A percentile compares a stretch with the other conserved stretches of the same genome.
These are phyloP conservation scores for Clavispora vitiphila DNA, from an alignment of 805 yeast species.

Conservation along the genomic window DNA sequence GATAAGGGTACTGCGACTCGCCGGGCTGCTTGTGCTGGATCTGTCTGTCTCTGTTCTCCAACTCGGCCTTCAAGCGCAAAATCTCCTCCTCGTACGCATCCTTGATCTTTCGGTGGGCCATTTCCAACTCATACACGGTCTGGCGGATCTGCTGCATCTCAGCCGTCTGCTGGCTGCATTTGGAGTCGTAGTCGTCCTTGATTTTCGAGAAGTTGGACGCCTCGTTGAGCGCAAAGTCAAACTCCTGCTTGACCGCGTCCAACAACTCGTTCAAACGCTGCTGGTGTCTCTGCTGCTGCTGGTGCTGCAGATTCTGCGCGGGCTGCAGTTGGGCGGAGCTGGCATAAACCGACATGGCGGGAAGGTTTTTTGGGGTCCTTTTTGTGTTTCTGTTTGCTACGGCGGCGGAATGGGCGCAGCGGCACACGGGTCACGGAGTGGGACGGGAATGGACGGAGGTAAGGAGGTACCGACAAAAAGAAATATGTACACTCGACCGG, in stretches of 20 bases:
- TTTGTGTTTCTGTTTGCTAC: background rate
- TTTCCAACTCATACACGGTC: constrained; percentile 88
- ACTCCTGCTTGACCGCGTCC: constrained; percentile 90
- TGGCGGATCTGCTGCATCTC: constrained; percentile 93
- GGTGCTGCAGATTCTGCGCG: constrained; percentile 17
- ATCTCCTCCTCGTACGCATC: constrained; percentile 96
- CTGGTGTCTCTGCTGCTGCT: constrained; percentile 38
- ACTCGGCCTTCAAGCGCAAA: constrained; percentile 73
- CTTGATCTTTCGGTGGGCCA: constrained; percentile 91
- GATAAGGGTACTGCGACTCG: constrained; percentile 35
- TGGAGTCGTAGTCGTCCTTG: constrained; percentile 87
- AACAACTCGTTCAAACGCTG: constrained; percentile 67
- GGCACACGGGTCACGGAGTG: background rate
- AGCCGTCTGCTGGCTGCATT: constrained; percentile 83
- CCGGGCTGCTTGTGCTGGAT: constrained; percentile 35
- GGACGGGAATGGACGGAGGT: background rate
- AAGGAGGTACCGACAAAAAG: background rate
- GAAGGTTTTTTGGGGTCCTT: background rate
- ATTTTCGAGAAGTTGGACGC: constrained; percentile 82
- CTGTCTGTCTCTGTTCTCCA: constrained; percentile 73
- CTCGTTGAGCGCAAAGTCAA: constrained; percentile 77
- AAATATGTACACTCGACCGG: background rate
- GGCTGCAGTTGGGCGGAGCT: constrained; percentile 20
- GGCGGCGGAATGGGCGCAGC: background rate
- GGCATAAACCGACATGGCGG: constrained; percentile 17